Evolutionary conservation across 768 basidiomycete species (phyloP).

Genomic region (Boletus rufocinnamomeus): DNA sequence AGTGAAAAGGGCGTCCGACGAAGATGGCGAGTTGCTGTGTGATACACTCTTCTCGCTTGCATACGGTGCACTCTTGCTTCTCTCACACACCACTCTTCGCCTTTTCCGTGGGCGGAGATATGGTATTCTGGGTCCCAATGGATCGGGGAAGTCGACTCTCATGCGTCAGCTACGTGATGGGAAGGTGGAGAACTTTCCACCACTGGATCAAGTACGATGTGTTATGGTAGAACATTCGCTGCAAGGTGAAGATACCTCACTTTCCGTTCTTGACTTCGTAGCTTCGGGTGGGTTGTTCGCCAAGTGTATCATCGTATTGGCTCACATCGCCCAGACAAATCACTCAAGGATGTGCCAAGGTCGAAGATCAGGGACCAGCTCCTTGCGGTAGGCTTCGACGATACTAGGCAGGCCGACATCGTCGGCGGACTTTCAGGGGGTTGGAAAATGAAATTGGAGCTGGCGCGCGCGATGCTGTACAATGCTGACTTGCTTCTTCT

Average conservation of each 20-base stretch:
- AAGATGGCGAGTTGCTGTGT: slow-evolving; percentile 85
- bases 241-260: slow-evolving; percentile 87
- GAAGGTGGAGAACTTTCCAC: slow-evolving; percentile 95
- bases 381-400: slow-evolving; percentile 88
- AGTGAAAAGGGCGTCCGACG: slow-evolving; percentile 44
- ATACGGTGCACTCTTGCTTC: slow-evolving; percentile 89
- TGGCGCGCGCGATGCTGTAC: slow-evolving; percentile 95
- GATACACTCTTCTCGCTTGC: slow-evolving; percentile 95
- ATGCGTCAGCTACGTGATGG: slow-evolving; percentile 94
- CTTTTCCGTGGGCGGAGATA: slow-evolving; percentile 90
- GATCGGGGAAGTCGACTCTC: slow-evolving; percentile 93
- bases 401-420: slow-evolving; percentile 75
- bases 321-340: slow-evolving; percentile 54
- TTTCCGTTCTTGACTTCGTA: slow-evolving; percentile 87
- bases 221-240: slow-evolving; percentile 98
- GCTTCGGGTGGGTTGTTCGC: slow-evolving; percentile 60
- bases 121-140: slow-evolving; percentile 95
- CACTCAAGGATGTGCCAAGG: slow-evolving; percentile 60
- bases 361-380: slow-evolving; percentile 79
- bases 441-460: slow-evolving; percentile 99
- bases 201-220: slow-evolving; percentile 80
- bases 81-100: slow-evolving; percentile 91
- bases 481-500: slow-evolving; percentile 83
- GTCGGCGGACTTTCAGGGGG: slow-evolving; percentile 94
- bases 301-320: slow-evolving; percentile 1